Base-by-base conservation (phyloP, 2,329 filamentous ascomycete genomes). In the Ophiostoma perfectum region DNA sequence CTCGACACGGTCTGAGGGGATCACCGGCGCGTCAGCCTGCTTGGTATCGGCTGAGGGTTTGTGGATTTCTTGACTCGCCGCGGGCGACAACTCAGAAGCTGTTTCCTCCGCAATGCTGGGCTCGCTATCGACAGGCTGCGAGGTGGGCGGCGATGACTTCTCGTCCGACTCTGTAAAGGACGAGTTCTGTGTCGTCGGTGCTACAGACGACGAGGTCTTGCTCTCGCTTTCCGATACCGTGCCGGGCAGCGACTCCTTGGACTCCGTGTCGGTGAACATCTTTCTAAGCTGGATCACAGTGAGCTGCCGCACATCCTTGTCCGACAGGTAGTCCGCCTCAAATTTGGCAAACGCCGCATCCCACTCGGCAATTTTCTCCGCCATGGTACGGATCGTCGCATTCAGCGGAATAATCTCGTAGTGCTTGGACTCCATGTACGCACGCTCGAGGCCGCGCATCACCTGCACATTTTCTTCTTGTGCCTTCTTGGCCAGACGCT, bases 331-430 rank as follows among this genome's bases (percentile, higher is more conserved):
- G 73, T 96, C 91, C 60, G 88, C 87, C 76, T 99, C 96, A 70
- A 99, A 98, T 67, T 95, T 90, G 68, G 88, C 84, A 79, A 99
- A 99, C 0, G 88, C 88, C 38, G 90, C 88, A 75, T 99, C 96
- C 95, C 95, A 99, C 72, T 93, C 92, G 27, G 93, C 88, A 4
- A 94, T 93, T 73, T 91, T 96, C 75, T 97, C 93, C 72, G 98
- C 88, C 82, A 97, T 95, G 68, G 92, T 90, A 72, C 94, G 88
- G 65, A 97, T 86, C 7, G 94, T 90, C 69, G 90, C 85, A 73
- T 98, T 99, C 71, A 99, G 84, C 0, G 96, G 95, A 65, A 98
- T 93, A 67, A 97, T 89, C 78, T 99, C 95, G 80, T 97, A 99
- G 76, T 98, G 98, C 75, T 92, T 93, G 2, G 93, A 97, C 72